These are phyloP conservation scores for Rubia balearica DNA, from an alignment of 305 asterid genomes.

Conservation along the genomic window DNA sequence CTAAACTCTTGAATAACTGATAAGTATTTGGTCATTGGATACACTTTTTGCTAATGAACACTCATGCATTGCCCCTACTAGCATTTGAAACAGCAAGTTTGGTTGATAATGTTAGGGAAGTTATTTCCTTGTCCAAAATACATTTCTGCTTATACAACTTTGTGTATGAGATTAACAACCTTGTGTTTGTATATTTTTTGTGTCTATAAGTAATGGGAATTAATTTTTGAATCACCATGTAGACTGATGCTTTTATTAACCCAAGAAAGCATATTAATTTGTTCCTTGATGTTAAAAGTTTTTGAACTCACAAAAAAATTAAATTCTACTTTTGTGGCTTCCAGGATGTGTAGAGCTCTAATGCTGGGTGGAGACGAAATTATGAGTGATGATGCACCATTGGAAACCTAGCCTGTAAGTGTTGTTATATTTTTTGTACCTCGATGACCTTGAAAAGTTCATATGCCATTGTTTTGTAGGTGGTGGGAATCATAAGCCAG, in stretches of 20 bases:
- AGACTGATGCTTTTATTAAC: not conserved
- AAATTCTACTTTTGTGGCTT: slow-evolving; percentile 6
- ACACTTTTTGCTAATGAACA: slow-evolving; percentile 16
- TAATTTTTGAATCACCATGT: not conserved
- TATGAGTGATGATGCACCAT: slow-evolving; percentile 84
- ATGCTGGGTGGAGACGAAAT: slow-evolving; percentile 94
- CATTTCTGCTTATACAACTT: slow-evolving; percentile 2
- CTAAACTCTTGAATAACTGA: not conserved
- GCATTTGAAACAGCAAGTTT: slow-evolving; percentile 76
- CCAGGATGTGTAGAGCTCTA: slow-evolving; percentile 88
- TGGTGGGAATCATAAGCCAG: slow-evolving; percentile 95
- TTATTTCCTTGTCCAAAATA: slow-evolving; percentile 15
- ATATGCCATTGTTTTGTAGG: slow-evolving; percentile 24
- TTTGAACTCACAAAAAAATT: not conserved
- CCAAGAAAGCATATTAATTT: not conserved
- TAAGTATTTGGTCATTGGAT: slow-evolving; percentile 6
- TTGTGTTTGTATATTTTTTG: not conserved
- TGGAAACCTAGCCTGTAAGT: slow-evolving; percentile 96
- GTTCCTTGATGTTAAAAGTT: not conserved
- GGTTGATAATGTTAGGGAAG: slow-evolving; percentile 82
- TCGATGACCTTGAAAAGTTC: slow-evolving; percentile 2
- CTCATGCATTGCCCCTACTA: slow-evolving; percentile 53
- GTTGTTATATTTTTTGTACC: not conserved
- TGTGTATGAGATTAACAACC: not conserved
- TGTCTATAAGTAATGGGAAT: not conserved